Conservation (phyloP, 768 basidiomycete genomes). For the Gloeophyllum trabeum region DNA sequence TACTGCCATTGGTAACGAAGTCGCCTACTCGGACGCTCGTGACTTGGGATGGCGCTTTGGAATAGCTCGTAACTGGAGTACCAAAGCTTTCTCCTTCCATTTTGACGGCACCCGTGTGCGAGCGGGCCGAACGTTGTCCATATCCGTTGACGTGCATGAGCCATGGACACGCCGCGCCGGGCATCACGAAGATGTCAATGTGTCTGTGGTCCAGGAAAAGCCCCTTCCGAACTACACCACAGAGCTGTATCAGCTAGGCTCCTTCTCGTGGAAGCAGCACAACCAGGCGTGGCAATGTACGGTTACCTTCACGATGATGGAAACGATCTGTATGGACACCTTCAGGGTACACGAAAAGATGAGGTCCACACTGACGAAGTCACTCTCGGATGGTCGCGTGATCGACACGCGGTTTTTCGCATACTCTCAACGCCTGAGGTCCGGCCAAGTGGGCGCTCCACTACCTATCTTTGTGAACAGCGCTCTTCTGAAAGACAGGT, state of each 20-base stretch:
- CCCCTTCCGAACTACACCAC: not conserved
- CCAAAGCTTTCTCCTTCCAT: not conserved
- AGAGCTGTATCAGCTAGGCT: not conserved
- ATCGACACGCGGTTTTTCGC: constrained; percentile 6
- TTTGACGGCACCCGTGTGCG: not conserved
- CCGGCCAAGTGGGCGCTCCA: constrained; percentile 4
- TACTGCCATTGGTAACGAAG: too few species aligned
- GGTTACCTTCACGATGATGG: not conserved
- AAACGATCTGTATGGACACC: not conserved
- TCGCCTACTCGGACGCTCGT: not conserved
- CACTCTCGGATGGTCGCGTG: not conserved
- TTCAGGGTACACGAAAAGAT: not conserved
- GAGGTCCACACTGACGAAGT: constrained; percentile 1
- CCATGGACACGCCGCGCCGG: not conserved
- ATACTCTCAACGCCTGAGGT: constrained; percentile 5
- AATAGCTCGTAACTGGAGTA: not conserved
- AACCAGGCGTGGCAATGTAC: not conserved
- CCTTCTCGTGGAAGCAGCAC: too few species aligned
- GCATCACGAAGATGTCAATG: not conserved
- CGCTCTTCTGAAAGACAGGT: constrained; percentile 4
- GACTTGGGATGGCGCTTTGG: not conserved
- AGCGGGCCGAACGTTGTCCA: not conserved
- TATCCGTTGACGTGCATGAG: not conserved
- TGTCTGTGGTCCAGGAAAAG: not conserved
- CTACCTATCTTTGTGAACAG: constrained; percentile 6